Conservation (phyloP, 1,139 yeast genomes). For the Lodderomyces oxycetoniae region DNA sequence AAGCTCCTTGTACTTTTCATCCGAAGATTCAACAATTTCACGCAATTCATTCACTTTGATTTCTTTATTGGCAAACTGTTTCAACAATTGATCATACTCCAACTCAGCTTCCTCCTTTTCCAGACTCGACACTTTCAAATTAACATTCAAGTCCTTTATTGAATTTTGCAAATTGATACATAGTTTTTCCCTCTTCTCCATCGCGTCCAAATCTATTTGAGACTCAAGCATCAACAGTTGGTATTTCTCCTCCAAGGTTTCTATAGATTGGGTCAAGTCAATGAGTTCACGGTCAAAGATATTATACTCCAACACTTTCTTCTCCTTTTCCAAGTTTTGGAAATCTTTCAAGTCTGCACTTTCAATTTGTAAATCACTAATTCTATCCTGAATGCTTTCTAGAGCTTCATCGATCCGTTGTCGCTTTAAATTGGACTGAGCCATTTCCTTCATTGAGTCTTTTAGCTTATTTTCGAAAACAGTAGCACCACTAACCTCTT, state of each 20-base stretch:
- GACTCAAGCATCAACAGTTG: slow-evolving; percentile 45
- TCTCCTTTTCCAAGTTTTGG: slow-evolving; percentile 62
- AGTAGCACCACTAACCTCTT: slow-evolving; percentile 94
- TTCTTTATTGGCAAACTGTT: slow-evolving; percentile 40
- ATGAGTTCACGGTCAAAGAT: slow-evolving; percentile 72
- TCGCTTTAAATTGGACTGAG: slow-evolving; percentile 62
- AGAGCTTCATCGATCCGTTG: slow-evolving; percentile 75
- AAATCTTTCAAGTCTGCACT: slow-evolving; percentile 68
- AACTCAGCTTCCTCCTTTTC: slow-evolving; percentile 52
- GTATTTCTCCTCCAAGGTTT: slow-evolving; percentile 57
- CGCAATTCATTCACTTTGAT: slow-evolving; percentile 30
- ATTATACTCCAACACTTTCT: slow-evolving; percentile 71
- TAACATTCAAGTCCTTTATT: slow-evolving; percentile 36
- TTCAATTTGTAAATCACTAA: slow-evolving; percentile 77
- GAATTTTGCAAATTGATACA: slow-evolving; percentile 47
- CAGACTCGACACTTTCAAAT: slow-evolving; percentile 38
- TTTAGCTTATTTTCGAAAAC: slow-evolving; percentile 78
- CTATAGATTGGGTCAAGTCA: slow-evolving; percentile 58
- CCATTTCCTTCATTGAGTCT: slow-evolving; percentile 78
- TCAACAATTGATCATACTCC: slow-evolving; percentile 44
- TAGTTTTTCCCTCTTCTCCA: slow-evolving; percentile 44
- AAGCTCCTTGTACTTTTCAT: slow-evolving; percentile 16
- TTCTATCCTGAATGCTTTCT: slow-evolving; percentile 61
- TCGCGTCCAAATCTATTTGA: slow-evolving; percentile 37
- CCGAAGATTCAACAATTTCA: slow-evolving; percentile 14